These are phyloP conservation scores for Clonostachys solani DNA, from an alignment of 2,329 filamentous ascomycete species.

Conservation along the genomic window DNA sequence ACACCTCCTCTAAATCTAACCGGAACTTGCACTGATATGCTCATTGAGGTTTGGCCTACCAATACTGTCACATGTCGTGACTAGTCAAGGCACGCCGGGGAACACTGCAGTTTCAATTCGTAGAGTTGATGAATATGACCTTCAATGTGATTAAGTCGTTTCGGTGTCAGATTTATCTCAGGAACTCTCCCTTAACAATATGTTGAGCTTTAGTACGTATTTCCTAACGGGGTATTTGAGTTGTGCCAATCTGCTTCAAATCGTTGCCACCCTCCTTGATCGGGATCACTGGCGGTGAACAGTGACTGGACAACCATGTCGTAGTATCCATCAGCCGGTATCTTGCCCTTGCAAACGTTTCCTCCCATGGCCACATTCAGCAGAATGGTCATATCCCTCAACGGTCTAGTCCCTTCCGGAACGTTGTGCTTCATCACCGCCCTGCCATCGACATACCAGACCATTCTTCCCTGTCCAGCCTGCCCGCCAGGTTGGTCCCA, in stretches of 20 bases:
- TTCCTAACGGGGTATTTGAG: not conserved
- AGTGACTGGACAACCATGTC: constrained; percentile 51
- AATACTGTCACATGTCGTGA: no score
- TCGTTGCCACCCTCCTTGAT: constrained; percentile 43
- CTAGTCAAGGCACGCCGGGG: no score
- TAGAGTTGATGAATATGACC: no score
- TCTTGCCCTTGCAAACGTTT: constrained; percentile 48
- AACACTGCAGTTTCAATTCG: no score
- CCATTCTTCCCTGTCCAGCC: constrained; percentile 37
- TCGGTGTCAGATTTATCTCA: no score
- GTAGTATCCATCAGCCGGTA: constrained; percentile 47
- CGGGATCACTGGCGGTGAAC: constrained; percentile 45
- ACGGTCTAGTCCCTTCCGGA: constrained; percentile 44
- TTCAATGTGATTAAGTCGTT: no score
- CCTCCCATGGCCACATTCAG: constrained; percentile 61
- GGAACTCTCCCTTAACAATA: no score
- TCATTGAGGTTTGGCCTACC: no score
- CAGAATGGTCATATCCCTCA: constrained; percentile 52
- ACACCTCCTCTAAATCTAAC: no score
- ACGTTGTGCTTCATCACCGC: constrained; percentile 53
- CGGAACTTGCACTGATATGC: no score
- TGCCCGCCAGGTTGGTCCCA: constrained; percentile 44
- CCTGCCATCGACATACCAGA: constrained; percentile 56
- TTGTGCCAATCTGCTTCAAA: not conserved
- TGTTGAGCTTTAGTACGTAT: not conserved